Evolutionary conservation across 345 rosid genomes (phyloP).

Genomic region (Camelina neglecta): DNA sequence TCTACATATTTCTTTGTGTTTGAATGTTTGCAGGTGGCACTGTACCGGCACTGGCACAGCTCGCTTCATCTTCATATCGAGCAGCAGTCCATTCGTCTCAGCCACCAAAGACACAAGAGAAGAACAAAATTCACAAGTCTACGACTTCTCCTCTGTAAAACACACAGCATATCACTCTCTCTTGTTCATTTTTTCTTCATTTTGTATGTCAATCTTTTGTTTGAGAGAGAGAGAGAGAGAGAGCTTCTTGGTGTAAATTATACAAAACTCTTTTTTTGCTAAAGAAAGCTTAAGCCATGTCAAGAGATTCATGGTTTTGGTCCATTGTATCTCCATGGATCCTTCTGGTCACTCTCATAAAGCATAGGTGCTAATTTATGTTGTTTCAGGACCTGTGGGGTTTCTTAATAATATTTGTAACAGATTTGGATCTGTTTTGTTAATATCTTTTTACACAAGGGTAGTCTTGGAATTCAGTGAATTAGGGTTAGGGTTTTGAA

Average conservation of each 20-base stretch:
- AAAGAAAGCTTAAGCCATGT: no score
- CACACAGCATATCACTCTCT: constrained; percentile 10
- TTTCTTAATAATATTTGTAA: background rate
- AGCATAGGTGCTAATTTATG: background rate
- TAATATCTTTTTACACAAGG: constrained; percentile 21
- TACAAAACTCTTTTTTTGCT: no score
- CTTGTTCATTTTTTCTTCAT: background rate
- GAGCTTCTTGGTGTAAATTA: constrained; percentile 25
- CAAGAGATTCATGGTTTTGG: no score
- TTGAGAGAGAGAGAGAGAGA: background rate
- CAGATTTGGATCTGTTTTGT: constrained; percentile 14
- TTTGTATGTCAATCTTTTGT: constrained; percentile 19
- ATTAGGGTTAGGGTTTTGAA: constrained; percentile 20
- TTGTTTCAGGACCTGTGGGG: constrained; percentile 7
- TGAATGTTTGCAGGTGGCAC: constrained; percentile 70
- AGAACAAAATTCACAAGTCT: constrained; percentile 62
- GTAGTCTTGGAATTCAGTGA: constrained; percentile 4
- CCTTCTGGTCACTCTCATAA: no score
- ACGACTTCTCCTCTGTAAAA: constrained; percentile 59
- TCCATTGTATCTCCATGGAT: no score
- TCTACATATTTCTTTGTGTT: constrained; percentile 14
- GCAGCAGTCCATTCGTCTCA: constrained; percentile 66
- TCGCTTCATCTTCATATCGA: constrained; percentile 78
- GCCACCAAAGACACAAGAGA: constrained; percentile 50
- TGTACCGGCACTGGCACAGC: constrained; percentile 79